These are phyloP conservation scores for Geotrichum fermentans DNA, from an alignment of 1,139 yeast genomes.

Conservation along the genomic window DNA sequence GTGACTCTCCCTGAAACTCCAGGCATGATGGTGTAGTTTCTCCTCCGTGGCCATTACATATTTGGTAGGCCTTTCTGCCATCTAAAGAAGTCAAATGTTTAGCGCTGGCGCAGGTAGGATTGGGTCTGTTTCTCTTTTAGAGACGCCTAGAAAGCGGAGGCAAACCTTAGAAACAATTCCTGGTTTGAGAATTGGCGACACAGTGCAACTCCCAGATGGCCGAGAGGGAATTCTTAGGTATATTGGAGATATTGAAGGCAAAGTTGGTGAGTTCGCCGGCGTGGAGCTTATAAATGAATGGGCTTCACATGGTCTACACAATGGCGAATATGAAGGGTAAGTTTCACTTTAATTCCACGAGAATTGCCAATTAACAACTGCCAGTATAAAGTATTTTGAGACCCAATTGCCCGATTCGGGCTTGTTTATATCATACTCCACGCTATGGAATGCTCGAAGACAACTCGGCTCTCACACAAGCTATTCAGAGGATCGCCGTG, in stretches of 20 bases:
- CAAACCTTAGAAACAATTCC: not conserved
- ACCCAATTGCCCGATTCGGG: conserved; percentile 25
- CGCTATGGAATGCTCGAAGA: conserved; percentile 1
- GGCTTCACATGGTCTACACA: conserved; percentile 64
- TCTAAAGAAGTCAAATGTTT: too few species aligned
- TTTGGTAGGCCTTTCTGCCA: too few species aligned
- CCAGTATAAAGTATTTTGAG: conserved; percentile 16
- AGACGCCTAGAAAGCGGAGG: not conserved
- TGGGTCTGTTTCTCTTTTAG: too few species aligned
- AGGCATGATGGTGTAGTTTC: too few species aligned
- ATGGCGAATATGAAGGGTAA: conserved; percentile 58
- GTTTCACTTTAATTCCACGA: not conserved
- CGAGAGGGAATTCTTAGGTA: conserved; percentile 60
- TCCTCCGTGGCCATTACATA: too few species aligned
- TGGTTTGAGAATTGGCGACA: conserved; percentile 34
- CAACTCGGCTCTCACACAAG: too few species aligned
- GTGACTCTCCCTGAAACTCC: too few species aligned
- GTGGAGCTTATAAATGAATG: conserved; percentile 71
- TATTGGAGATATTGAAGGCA: conserved; percentile 69
- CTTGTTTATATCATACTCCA: conserved; percentile 23
- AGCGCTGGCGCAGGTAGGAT: too few species aligned
- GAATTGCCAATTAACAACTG: not conserved
- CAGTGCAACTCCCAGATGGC: conserved; percentile 41
- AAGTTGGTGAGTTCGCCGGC: conserved; percentile 78
- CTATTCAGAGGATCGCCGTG: conserved; percentile 3